Percentiles rank a stretch among this genome's conserved stretches.
These are phyloP conservation scores for Neonectria neomacrospora DNA, from an alignment of 2,329 filamentous ascomycete species.

Conservation along the genomic window DNA sequence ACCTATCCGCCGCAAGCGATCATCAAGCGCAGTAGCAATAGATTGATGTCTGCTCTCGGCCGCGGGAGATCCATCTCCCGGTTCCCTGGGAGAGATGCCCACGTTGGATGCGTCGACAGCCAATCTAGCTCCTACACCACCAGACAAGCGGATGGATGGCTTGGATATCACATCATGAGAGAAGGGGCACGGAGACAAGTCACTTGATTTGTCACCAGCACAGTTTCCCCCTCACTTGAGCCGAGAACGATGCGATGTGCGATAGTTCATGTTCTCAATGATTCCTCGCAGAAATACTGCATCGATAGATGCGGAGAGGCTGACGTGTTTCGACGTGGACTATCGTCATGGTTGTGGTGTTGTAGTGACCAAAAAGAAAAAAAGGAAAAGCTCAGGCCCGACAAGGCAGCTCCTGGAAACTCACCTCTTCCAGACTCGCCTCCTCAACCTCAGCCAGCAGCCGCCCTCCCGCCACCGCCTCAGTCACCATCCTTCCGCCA, in stretches of 20 bases:
- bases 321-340: not conserved
- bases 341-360: slow-evolving; percentile 33
- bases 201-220: not conserved
- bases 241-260: not conserved
- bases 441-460: slow-evolving; percentile 67
- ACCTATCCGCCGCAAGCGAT: not conserved
- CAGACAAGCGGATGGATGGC: not conserved
- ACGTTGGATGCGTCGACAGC: not conserved
- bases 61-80: slow-evolving; percentile 29
- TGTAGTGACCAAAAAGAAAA: slow-evolving; percentile 14
- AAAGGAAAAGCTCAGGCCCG: slow-evolving; percentile 28
- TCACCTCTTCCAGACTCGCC: slow-evolving; percentile 69
- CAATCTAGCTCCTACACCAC: slow-evolving; percentile 1
- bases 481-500: slow-evolving; percentile 46
- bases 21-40: not conserved
- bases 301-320: not conserved
- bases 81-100: not conserved
- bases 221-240: not conserved
- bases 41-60: not conserved
- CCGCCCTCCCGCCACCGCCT: slow-evolving; percentile 58
- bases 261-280: not conserved
- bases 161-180: not conserved
- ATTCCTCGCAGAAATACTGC: no score
- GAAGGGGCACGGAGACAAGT: not conserved
- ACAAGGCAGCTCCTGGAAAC: slow-evolving; percentile 36